These are phyloP conservation scores for Sporothrix inflata DNA, from an alignment of 2,329 filamentous ascomycete species.

Conservation along the genomic window DNA sequence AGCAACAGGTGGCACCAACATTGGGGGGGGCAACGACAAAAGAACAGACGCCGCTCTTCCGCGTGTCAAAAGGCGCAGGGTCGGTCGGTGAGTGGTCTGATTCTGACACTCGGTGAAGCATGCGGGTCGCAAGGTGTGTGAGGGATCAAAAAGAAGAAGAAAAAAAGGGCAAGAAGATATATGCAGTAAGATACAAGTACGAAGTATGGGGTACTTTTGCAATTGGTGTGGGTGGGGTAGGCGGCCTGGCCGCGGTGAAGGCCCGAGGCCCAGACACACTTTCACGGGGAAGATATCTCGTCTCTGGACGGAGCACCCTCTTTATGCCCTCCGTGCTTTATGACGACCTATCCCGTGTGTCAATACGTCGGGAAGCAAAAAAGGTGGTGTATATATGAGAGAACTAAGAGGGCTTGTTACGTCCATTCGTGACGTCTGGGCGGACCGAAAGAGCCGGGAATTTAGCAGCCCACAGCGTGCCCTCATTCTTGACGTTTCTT, in stretches of 20 bases:
- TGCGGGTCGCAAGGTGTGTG: slow-evolving; percentile 19
- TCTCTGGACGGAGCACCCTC: neutral
- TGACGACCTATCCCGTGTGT: neutral
- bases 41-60: neutral
- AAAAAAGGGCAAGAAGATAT: neutral
- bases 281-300: neutral
- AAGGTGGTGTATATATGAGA: neutral
- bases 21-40: neutral
- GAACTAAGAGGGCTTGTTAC: neutral
- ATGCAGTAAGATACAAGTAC: neutral
- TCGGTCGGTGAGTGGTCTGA: slow-evolving; percentile 17
- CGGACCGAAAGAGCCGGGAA: slow-evolving; percentile 24
- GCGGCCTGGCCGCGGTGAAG: neutral
- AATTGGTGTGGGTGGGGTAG: neutral
- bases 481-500: neutral
- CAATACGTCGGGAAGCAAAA: neutral
- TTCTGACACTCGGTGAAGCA: slow-evolving; percentile 21
- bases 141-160: no score
- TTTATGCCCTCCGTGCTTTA: neutral
- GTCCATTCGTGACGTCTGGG: slow-evolving; percentile 4
- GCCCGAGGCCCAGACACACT: slow-evolving; percentile 4
- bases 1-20: neutral
- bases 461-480: neutral
- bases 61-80: neutral
- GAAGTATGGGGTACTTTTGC: neutral